These are phyloP conservation scores for Calonectria pseudoturangicola DNA, from an alignment of 2,329 filamentous ascomycete genomes.

Conservation along the genomic window DNA sequence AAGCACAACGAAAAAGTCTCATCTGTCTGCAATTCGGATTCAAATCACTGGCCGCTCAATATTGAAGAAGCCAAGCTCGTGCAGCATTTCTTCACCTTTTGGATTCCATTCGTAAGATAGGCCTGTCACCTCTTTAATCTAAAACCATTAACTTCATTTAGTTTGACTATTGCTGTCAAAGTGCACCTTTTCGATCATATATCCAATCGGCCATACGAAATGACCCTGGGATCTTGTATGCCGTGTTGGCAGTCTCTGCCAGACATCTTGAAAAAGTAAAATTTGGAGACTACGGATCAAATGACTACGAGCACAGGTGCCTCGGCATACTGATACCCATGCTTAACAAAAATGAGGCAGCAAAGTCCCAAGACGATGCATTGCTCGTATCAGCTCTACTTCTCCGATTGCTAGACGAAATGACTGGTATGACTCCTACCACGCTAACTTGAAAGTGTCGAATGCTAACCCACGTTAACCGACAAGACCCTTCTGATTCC, in stretches of 20 bases:
- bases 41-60: background rate
- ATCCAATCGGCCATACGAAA: background rate
- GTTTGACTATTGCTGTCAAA: slow-evolving; percentile 8
- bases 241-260: slow-evolving; percentile 24
- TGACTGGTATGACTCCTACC: slow-evolving; percentile 10
- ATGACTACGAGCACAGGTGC: slow-evolving; percentile 26
- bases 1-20: background rate
- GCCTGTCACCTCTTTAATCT: background rate
- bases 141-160: background rate
- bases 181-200: background rate
- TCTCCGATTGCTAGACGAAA: slow-evolving; percentile 24
- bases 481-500: slow-evolving; percentile 4
- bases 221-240: slow-evolving; percentile 3
- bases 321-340: slow-evolving; percentile 22
- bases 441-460: background rate
- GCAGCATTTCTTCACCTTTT: background rate
- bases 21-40: background rate
- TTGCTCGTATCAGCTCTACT: slow-evolving; percentile 23
- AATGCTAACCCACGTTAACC: background rate
- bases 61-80: slow-evolving; percentile 6
- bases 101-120: background rate
- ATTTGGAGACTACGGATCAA: background rate
- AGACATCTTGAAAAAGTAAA: slow-evolving; percentile 11
- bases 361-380: background rate
- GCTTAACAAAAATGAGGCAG: slow-evolving; percentile 7